These are phyloP conservation scores for Lactuca sativa DNA, from an alignment of 129 eudicot genomes.

Conservation along the genomic window DNA sequence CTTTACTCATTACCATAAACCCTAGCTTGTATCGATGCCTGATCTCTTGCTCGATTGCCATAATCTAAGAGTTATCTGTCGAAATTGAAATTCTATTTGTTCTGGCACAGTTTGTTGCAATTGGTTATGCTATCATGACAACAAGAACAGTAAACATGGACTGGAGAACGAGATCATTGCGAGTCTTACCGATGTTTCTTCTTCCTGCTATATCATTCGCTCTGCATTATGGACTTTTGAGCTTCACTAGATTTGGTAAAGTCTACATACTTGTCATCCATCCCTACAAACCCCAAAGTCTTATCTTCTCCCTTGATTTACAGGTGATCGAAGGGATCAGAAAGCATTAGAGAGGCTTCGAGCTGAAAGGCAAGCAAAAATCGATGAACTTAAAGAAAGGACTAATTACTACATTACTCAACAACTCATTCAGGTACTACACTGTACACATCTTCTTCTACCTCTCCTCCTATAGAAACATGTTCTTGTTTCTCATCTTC, in stretches of 20 bases:
- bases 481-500: background rate
- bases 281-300: background rate
- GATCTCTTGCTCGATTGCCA: background rate
- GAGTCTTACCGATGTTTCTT: slow-evolving; percentile 86
- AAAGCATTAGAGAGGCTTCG: slow-evolving; percentile 81
- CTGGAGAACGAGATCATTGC: slow-evolving; percentile 83
- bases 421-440: slow-evolving; percentile 90
- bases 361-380: slow-evolving; percentile 84
- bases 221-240: slow-evolving; percentile 45
- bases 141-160: slow-evolving; percentile 75
- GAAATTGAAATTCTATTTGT: background rate
- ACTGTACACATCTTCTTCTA: background rate
- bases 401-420: slow-evolving; percentile 89
- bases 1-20: background rate
- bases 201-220: slow-evolving; percentile 60
- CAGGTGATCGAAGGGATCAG: slow-evolving; percentile 84
- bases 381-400: slow-evolving; percentile 92
- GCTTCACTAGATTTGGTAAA: slow-evolving; percentile 67
- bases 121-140: slow-evolving; percentile 83
- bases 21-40: background rate
- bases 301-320: background rate
- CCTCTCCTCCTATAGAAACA: background rate
- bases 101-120: slow-evolving; percentile 67
- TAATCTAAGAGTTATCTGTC: background rate
- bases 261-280: slow-evolving; percentile 22